A percentile compares a stretch with the other conserved stretches of the same genome.
phyloP scores from a whole-genome alignment of 352 stramenopile genomes.

The Globisporangium echinulatum region DNA sequence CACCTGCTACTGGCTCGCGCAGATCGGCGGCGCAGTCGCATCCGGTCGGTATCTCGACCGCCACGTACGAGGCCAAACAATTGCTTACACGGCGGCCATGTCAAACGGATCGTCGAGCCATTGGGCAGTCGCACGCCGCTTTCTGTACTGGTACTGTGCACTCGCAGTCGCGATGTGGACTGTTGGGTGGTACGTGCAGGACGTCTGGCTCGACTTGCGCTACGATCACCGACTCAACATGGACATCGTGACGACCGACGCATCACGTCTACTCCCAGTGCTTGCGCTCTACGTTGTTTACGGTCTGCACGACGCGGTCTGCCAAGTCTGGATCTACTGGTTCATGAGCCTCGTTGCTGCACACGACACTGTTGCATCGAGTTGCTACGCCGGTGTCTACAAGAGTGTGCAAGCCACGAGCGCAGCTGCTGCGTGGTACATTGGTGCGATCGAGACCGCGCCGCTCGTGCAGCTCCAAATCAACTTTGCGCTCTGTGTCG shows the following conservation, averaged over 20 bases:
- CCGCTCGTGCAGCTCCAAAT: conserved; percentile 23
- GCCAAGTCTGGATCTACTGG: conserved; percentile 81
- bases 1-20: conserved; percentile 34
- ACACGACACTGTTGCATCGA: conserved; percentile 24
- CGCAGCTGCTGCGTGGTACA: conserved; percentile 29
- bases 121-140: conserved; percentile 2
- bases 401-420: conserved; percentile 52
- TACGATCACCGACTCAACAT: conserved; percentile 19
- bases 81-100: background rate
- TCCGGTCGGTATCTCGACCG: conserved; percentile 24
- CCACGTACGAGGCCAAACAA: background rate
- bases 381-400: conserved; percentile 57
- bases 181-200: conserved; percentile 21
- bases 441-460: conserved; percentile 20
- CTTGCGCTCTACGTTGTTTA: conserved; percentile 63
- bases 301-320: conserved; percentile 65
- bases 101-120: background rate
- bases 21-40: conserved; percentile 31
- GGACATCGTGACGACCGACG: conserved; percentile 13
- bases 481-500: conserved; percentile 26
- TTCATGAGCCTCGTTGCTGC: conserved; percentile 48
- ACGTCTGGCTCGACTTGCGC: conserved; percentile 11
- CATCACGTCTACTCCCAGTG: background rate
- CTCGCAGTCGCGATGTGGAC: conserved; percentile 35
- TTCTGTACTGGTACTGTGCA: conserved; percentile 14